phyloP scores from a whole-genome alignment of 2,329 filamentous ascomycete genomes.

The Mycocentrospora acerina region DNA sequence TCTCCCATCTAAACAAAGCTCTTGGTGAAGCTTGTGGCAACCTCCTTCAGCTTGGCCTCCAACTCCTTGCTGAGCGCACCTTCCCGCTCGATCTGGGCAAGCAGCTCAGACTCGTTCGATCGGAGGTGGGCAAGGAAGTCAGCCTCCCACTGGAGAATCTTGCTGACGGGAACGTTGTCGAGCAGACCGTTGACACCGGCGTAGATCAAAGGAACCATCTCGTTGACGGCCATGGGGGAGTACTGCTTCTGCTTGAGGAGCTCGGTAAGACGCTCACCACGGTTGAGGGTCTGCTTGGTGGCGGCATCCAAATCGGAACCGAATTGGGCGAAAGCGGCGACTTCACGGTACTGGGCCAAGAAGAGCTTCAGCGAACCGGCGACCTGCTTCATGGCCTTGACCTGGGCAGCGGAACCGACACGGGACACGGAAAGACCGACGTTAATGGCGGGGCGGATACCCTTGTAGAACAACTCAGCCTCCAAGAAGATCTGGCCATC shows the following conservation, averaged over 20 bases:
- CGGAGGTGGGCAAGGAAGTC: conserved; percentile 93
- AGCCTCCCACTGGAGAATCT: conserved; percentile 90
- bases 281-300: conserved; percentile 96
- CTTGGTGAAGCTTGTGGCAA: conserved; percentile 84
- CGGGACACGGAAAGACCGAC: conserved; percentile 99
- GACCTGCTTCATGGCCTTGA: conserved; percentile 99
- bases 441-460: conserved; percentile 99
- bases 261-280: conserved; percentile 98
- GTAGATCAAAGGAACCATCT: conserved; percentile 99
- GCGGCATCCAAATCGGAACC: conserved; percentile 98
- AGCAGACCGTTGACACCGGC: conserved; percentile 98
- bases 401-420: conserved; percentile 98
- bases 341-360: conserved; percentile 99
- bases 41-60: conserved; percentile 78
- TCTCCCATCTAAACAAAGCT: conserved; percentile 64
- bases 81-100: conserved; percentile 91
- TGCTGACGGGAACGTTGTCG: conserved; percentile 82
- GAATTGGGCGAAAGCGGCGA: conserved; percentile 99
- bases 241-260: conserved; percentile 99
- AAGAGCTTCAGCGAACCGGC: conserved; percentile 99
- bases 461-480: conserved; percentile 99
- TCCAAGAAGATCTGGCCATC: conserved; percentile 99
- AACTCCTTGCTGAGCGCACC: conserved; percentile 93
- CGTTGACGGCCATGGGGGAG: conserved; percentile 95
- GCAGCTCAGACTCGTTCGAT: conserved; percentile 82